Evolutionary conservation across 2,329 filamentous ascomycete genomes (phyloP).

Genomic region (Exophiala sideris): DNA sequence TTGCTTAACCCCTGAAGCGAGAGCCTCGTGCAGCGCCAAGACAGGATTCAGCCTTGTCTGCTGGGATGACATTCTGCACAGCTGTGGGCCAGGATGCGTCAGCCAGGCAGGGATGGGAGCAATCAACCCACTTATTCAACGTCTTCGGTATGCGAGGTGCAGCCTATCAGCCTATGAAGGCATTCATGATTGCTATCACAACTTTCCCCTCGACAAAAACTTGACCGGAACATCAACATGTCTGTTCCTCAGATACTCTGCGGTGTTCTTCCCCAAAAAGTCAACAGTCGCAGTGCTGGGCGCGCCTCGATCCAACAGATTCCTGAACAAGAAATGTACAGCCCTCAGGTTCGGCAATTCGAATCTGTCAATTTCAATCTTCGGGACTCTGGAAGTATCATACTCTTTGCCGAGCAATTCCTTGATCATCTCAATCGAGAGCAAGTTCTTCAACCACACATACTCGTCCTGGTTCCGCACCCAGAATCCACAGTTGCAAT

Average conservation of each 20-base stretch:
- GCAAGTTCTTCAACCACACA: conserved; percentile 30
- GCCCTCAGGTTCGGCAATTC: conserved; percentile 44
- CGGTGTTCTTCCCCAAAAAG: conserved; percentile 41
- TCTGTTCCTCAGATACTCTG: conserved; percentile 36
- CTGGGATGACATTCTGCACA: too few species aligned
- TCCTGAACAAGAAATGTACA: conserved; percentile 41
- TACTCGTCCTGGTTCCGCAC: conserved; percentile 33
- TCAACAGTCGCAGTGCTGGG: conserved; percentile 36
- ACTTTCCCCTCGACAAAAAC: conserved; percentile 30
- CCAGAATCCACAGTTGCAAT: conserved; percentile 39
- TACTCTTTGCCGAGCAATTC: conserved; percentile 40
- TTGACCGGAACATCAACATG: conserved; percentile 37
- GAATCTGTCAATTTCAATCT: conserved; percentile 43
- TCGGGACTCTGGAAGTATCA: conserved; percentile 25
- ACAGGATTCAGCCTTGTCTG: too few species aligned
- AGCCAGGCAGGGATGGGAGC: too few species aligned
- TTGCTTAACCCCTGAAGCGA: too few species aligned
- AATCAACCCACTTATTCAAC: too few species aligned
- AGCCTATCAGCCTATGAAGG: too few species aligned
- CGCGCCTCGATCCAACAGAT: conserved; percentile 38
- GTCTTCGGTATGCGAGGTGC: too few species aligned
- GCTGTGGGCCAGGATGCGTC: too few species aligned
- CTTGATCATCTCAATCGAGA: conserved; percentile 25
- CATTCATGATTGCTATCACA: background rate
- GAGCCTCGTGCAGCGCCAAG: too few species aligned